Evolutionary conservation across 305 asterid species (phyloP).

Genomic region (Striga hermonthica): DNA sequence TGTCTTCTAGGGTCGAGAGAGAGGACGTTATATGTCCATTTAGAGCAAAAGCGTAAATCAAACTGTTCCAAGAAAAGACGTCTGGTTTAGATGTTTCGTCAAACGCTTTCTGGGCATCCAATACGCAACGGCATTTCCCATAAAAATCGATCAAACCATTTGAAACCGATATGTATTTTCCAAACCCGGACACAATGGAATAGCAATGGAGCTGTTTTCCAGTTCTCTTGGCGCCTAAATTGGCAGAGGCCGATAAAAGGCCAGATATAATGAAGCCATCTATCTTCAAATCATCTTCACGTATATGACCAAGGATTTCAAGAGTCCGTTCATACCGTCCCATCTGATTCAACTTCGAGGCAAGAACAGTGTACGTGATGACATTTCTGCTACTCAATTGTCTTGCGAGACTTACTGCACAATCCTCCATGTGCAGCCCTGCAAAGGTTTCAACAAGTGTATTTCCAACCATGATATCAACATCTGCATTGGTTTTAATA

Average conservation of each 20-base stretch:
- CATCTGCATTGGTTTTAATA: conserved; percentile 32
- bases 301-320: conserved; percentile 30
- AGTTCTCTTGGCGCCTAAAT: conserved; percentile 22
- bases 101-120: conserved; percentile 34
- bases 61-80: conserved; percentile 34
- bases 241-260: conserved; percentile 37
- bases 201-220: conserved; percentile 39
- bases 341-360: conserved; percentile 37
- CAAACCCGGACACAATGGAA: conserved; percentile 29
- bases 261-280: conserved; percentile 37
- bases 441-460: conserved; percentile 47
- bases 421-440: conserved; percentile 32
- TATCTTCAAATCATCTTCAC: conserved; percentile 20
- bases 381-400: conserved; percentile 22
- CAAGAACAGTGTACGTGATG: conserved; percentile 34
- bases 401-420: conserved; percentile 32
- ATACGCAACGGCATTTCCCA: conserved; percentile 31
- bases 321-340: conserved; percentile 26
- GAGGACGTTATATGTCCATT: conserved; percentile 20
- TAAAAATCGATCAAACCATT: conserved; percentile 35
- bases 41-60: conserved; percentile 33
- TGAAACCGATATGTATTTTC: conserved; percentile 24
- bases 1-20: conserved; percentile 33
- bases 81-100: conserved; percentile 29
- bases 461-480: conserved; percentile 34